phyloP scores from a whole-genome alignment of 805 yeast species.

The Hanseniaspora valbyensis region DNA sequence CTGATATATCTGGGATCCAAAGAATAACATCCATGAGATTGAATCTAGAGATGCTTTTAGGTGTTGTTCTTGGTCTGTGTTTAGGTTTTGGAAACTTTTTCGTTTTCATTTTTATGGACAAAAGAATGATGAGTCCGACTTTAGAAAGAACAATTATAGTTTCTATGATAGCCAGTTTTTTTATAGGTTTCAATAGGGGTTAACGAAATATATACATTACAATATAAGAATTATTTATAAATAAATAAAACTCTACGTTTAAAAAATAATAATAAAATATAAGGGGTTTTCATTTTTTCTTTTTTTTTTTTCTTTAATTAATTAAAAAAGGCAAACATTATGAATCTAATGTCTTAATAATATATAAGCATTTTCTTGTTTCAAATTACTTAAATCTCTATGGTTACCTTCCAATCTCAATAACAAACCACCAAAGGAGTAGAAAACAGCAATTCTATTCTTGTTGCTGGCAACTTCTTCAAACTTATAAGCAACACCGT shows the following conservation, averaged over 20 bases:
- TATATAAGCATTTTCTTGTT: constrained; percentile 88
- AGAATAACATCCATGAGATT: constrained; percentile 30
- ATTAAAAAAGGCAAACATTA: neutral
- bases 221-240: neutral
- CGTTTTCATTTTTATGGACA: constrained; percentile 34
- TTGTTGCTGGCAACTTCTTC: constrained; percentile 52
- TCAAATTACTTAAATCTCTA: constrained; percentile 73
- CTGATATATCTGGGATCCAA: constrained; percentile 33
- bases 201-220: constrained; percentile 10
- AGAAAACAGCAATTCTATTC: constrained; percentile 72
- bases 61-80: constrained; percentile 61
- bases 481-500: constrained; percentile 93
- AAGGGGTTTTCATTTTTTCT: too few species aligned
- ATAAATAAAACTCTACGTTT: neutral
- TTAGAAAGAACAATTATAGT: constrained; percentile 58
- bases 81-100: constrained; percentile 64
- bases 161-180: constrained; percentile 58
- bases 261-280: neutral
- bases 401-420: constrained; percentile 92
- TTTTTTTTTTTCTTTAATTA: neutral
- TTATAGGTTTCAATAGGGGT: constrained; percentile 49
- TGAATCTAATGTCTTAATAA: constrained; percentile 56
- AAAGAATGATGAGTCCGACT: constrained; percentile 49
- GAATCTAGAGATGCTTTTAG: constrained; percentile 59
- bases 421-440: constrained; percentile 90